These are phyloP conservation scores for Scedosporium minutisporum DNA, from an alignment of 2,329 filamentous ascomycete genomes.

Conservation along the genomic window DNA sequence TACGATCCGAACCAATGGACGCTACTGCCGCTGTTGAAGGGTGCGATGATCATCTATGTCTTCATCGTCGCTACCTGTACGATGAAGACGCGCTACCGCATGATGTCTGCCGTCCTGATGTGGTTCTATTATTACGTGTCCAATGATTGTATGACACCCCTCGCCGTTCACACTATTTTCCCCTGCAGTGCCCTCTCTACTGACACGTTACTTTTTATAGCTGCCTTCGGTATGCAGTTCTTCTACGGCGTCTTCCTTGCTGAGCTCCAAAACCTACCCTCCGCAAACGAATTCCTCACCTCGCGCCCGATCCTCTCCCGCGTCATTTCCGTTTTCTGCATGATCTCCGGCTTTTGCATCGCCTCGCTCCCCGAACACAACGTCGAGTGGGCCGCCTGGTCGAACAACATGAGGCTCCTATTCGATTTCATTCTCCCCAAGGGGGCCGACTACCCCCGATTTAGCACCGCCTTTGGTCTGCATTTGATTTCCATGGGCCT, in stretches of 20 bases:
- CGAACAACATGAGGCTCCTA: constrained; percentile 30
- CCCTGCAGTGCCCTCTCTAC: too few relatives aligned
- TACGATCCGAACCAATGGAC: constrained; percentile 54
- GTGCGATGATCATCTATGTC: constrained; percentile 44
- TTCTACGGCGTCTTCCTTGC: constrained; percentile 53
- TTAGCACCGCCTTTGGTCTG: constrained; percentile 26
- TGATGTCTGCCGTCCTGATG: constrained; percentile 33
- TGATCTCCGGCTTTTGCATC: constrained; percentile 43
- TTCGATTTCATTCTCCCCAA: constrained; percentile 34
- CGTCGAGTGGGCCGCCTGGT: constrained; percentile 45
- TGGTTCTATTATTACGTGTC: constrained; percentile 39
- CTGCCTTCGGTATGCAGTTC: constrained; percentile 46
- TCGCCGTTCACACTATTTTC: background rate
- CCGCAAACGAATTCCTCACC: constrained; percentile 36
- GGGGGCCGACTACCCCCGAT: constrained; percentile 35
- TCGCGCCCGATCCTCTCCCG: constrained; percentile 32
- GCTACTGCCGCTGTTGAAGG: constrained; percentile 42
- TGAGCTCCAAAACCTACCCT: constrained; percentile 43
- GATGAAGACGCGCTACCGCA: constrained; percentile 37
- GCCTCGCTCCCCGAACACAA: constrained; percentile 51
- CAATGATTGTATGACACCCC: constrained; percentile 10
- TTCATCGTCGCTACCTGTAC: constrained; percentile 41
- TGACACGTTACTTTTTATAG: background rate
- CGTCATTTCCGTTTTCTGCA: constrained; percentile 36
- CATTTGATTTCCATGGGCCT: constrained; percentile 38